Evolutionary conservation across 2,329 filamentous ascomycete genomes (phyloP).

Genomic region (Cyclaneusma minus): DNA sequence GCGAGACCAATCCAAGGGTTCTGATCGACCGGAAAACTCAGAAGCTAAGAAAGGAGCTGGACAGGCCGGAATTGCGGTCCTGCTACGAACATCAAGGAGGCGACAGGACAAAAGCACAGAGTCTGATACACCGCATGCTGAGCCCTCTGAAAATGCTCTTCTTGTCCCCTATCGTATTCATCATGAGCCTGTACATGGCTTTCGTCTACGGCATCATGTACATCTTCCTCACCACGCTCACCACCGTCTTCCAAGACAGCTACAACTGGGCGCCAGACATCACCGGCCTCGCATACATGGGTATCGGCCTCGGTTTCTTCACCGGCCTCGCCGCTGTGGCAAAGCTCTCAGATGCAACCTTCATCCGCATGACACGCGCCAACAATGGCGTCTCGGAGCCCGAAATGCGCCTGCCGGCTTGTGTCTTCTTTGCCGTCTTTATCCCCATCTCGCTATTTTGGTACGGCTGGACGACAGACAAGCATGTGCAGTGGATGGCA

Average conservation of each 20-base stretch:
- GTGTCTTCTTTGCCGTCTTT: slow-evolving; percentile 25
- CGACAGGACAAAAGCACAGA: slow-evolving; percentile 11
- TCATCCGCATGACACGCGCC: slow-evolving; percentile 28
- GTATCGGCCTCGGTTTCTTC: slow-evolving; percentile 26
- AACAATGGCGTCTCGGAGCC: slow-evolving; percentile 22
- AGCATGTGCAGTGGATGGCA: slow-evolving; percentile 27
- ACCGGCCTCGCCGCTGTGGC: slow-evolving; percentile 25
- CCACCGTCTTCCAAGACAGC: slow-evolving; percentile 28
- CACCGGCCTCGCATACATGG: slow-evolving; percentile 26
- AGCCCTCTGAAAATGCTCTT: slow-evolving; percentile 31
- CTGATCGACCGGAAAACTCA: slow-evolving; percentile 31
- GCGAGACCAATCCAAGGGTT: slow-evolving; percentile 32
- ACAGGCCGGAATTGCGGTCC: slow-evolving; percentile 23
- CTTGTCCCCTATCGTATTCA: slow-evolving; percentile 21
- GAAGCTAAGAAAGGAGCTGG: slow-evolving; percentile 26
- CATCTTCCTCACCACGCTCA: slow-evolving; percentile 34
- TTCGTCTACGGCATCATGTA: slow-evolving; percentile 38
- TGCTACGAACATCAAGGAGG: slow-evolving; percentile 25
- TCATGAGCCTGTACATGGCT: slow-evolving; percentile 32
- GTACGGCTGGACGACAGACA: slow-evolving; percentile 31
- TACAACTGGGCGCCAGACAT: slow-evolving; percentile 27
- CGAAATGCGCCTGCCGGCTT: slow-evolving; percentile 26
- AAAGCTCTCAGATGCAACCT: slow-evolving; percentile 26
- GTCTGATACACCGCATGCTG: slow-evolving; percentile 26
- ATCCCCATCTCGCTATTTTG: slow-evolving; percentile 32